phyloP scores from a whole-genome alignment of 1,139 yeast genomes.

The Nadsonia commutata region DNA sequence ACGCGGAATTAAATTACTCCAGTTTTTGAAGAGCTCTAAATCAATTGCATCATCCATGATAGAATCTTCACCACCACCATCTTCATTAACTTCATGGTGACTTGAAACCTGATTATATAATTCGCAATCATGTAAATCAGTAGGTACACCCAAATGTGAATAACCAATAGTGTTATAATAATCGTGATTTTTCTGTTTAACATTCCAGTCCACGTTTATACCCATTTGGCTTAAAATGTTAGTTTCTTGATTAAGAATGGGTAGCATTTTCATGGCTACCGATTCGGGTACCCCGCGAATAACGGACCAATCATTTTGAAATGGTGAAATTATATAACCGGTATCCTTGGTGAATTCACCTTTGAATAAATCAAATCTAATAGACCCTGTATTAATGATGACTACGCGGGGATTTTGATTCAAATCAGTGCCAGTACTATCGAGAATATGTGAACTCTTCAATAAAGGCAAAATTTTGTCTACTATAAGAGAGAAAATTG shows the following conservation, averaged over 20 bases:
- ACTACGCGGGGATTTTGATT: slow-evolving; percentile 32
- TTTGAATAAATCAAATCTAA: slow-evolving; percentile 74
- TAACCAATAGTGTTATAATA: slow-evolving; percentile 1
- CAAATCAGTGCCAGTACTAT: slow-evolving; percentile 7
- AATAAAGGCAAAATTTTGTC: slow-evolving; percentile 47
- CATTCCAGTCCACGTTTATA: neutral
- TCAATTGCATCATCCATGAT: slow-evolving; percentile 6
- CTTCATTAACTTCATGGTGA: slow-evolving; percentile 1
- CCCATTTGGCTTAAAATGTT: slow-evolving; percentile 25
- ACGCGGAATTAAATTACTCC: neutral
- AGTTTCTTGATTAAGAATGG: slow-evolving; percentile 34
- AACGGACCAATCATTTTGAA: slow-evolving; percentile 61
- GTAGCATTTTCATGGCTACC: slow-evolving; percentile 34
- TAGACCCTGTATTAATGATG: slow-evolving; percentile 74
- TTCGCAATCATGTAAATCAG: slow-evolving; percentile 4
- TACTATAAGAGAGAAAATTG: slow-evolving; percentile 46
- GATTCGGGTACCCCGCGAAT: slow-evolving; percentile 36
- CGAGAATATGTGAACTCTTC: slow-evolving; percentile 17
- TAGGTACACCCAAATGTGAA: slow-evolving; percentile 5
- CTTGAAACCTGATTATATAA: neutral
- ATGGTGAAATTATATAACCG: slow-evolving; percentile 76
- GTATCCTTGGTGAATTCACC: slow-evolving; percentile 77
- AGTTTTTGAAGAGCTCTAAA: neutral
- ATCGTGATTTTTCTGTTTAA: neutral
- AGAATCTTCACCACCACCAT: neutral